phyloP scores from a whole-genome alignment of 1,139 yeast genomes.

The Blastobotrys elegans region DNA sequence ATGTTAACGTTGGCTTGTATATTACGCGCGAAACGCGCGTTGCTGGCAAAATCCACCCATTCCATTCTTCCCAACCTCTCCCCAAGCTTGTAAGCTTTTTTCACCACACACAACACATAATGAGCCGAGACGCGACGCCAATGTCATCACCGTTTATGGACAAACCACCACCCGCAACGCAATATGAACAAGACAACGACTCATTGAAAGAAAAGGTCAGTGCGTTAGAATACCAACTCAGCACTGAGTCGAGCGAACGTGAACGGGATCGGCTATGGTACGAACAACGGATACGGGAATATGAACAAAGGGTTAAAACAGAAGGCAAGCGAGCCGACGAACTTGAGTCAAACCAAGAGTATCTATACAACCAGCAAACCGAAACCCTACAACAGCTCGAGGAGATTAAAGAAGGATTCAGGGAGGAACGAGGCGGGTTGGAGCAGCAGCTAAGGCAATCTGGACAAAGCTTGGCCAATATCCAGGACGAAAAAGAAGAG shows the following conservation, averaged over 20 bases:
- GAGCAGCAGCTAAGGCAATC: slow-evolving; percentile 23
- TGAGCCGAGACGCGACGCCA: slow-evolving; percentile 9
- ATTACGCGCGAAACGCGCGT: too few species aligned
- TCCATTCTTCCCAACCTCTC: too few species aligned
- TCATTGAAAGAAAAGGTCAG: slow-evolving; percentile 20
- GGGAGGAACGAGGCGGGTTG: slow-evolving; percentile 22
- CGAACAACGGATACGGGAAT: slow-evolving; percentile 32
- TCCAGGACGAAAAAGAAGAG: slow-evolving; percentile 19
- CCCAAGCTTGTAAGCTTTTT: too few species aligned
- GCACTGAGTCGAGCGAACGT: slow-evolving; percentile 30
- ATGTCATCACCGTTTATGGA: slow-evolving; percentile 12
- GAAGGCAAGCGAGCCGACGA: slow-evolving; percentile 35
- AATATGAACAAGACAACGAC: background rate
- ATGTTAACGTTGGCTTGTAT: too few species aligned
- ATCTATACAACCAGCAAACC: slow-evolving; percentile 40
- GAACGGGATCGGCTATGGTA: slow-evolving; percentile 33
- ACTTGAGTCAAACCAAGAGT: slow-evolving; percentile 38
- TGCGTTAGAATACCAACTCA: slow-evolving; percentile 35
- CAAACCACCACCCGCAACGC: background rate
- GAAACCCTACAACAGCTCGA: slow-evolving; percentile 33
- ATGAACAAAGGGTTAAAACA: slow-evolving; percentile 31
- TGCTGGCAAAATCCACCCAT: too few species aligned
- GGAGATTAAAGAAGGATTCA: slow-evolving; percentile 29
- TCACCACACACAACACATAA: background rate
- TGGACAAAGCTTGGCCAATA: slow-evolving; percentile 13